Percentiles rank a stretch among this genome's conserved stretches.
Evolutionary conservation across 2,329 filamentous ascomycete species (phyloP).

Genomic region (Purpureocillium lavendulum): DNA sequence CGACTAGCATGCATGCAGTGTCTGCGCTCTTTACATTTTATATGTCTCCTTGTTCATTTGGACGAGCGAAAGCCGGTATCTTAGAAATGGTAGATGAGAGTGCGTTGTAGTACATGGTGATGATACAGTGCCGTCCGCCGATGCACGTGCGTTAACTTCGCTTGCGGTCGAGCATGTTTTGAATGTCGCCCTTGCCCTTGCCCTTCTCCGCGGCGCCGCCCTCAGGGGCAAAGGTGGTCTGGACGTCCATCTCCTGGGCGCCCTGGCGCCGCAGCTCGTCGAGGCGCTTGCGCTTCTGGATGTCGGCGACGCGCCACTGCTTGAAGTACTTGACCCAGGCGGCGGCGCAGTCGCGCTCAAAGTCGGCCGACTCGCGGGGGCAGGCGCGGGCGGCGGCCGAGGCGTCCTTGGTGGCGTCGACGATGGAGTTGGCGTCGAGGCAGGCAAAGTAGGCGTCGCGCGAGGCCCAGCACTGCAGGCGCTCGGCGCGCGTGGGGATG

Average conservation of each 20-base stretch:
- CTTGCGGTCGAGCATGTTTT: constrained; percentile 29
- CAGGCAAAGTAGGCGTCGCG: constrained; percentile 85
- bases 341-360: constrained; percentile 77
- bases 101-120: neutral
- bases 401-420: constrained; percentile 53
- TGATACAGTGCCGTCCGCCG: no score
- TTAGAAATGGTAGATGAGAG: constrained; percentile 2
- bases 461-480: constrained; percentile 80
- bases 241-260: constrained; percentile 49
- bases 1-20: constrained; percentile 21
- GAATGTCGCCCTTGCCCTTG: constrained; percentile 27
- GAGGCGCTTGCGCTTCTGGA: constrained; percentile 73
- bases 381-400: constrained; percentile 30
- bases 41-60: constrained; percentile 8
- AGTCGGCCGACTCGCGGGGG: constrained; percentile 37
- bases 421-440: constrained; percentile 70
- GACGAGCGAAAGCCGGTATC: neutral
- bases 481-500: constrained; percentile 77
- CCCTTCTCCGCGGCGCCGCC: constrained; percentile 20
- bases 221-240: constrained; percentile 26
- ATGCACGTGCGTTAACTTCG: no score
- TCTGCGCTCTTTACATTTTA: constrained; percentile 10
- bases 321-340: constrained; percentile 99
- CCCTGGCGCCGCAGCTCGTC: constrained; percentile 67
- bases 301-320: constrained; percentile 87